phyloP scores from a whole-genome alignment of 148 eudicot genomes.

The Camellia granthamiana region DNA sequence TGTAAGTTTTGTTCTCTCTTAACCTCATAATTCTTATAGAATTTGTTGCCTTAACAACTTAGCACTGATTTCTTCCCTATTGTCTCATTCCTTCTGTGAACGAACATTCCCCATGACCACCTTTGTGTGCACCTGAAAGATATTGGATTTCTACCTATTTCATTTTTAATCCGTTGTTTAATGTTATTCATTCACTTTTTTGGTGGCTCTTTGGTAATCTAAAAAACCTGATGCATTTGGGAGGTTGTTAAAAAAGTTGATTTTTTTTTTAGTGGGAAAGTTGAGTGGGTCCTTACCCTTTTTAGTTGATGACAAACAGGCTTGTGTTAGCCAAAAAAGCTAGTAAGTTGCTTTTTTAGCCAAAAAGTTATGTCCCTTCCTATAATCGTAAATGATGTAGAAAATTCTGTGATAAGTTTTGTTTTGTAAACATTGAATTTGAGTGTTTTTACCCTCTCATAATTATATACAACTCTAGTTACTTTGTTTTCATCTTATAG shows the following conservation, averaged over 20 bases:
- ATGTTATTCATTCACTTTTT: too few species aligned
- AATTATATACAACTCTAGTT: not conserved
- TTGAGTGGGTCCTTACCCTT: too few species aligned
- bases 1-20: constrained; percentile 47
- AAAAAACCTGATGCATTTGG: too few species aligned
- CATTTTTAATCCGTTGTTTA: not conserved
- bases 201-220: too few species aligned
- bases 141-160: not conserved
- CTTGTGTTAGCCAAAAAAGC: too few species aligned
- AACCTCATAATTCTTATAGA: constrained; percentile 6
- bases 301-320: too few species aligned
- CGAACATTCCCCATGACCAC: not conserved
- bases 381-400: not conserved
- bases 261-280: too few species aligned
- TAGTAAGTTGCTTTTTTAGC: not conserved
- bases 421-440: not conserved
- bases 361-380: not conserved
- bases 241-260: too few species aligned
- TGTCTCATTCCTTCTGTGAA: not conserved
- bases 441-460: not conserved
- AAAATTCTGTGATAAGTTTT: not conserved
- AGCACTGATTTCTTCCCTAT: not conserved
- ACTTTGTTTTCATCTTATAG: not conserved
- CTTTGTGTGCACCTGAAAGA: constrained; percentile 6
- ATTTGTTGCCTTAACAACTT: not conserved